Evolutionary conservation across 2,329 filamentous ascomycete species (phyloP), one percentile per base, ranked within the genome.

Genomic region (Onygenales sp.): DNA sequence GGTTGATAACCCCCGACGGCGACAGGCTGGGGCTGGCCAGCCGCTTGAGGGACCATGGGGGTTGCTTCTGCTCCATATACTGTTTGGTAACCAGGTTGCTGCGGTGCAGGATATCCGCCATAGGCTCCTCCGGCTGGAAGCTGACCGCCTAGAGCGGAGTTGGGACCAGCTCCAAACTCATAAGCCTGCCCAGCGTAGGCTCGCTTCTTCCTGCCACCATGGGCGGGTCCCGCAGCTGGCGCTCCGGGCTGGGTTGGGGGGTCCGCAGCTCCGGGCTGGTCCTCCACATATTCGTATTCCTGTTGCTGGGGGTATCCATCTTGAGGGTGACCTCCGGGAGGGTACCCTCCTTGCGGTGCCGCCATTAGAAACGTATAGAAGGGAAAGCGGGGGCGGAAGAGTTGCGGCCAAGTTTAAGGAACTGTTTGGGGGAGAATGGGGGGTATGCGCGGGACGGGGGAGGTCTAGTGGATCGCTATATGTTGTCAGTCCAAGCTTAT

Each of bases 151-250:
- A 78, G 70, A 50, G 75, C 80, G 54, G 86, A 84, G 78, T 97
- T 97, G 66, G 87, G 88, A 63, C 92, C 93, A 50, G 82, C 80
- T 50, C 87, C 89, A 63, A 97, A 93, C 55, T 95, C 92, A 71
- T 95, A 98, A 45, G 92, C 92, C 71, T 94, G 87, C 54, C 89
- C 89, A 52, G 93, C 93, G 75, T 97, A 97, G 54, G 87, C 86
- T 77, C 90, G 82, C 81, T 95, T 95, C 82, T 95, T 96, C 77
- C 63, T 69, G 43, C 69, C 69, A 54, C 64, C 71, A 54, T 60
- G 60, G 5, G 54, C 27, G 21, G 56, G 59, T 14, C 58, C 62
- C 42, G 56, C 58, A n/a, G 54, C 39, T 50, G 51, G 52, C 33
- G 57, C 53, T 14, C 42, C 33, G 43, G 58, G 62, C 39, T 68